Evolutionary conservation across 2,329 filamentous ascomycete species (phyloP).

Genomic region (Proliferodiscus dingleyae): DNA sequence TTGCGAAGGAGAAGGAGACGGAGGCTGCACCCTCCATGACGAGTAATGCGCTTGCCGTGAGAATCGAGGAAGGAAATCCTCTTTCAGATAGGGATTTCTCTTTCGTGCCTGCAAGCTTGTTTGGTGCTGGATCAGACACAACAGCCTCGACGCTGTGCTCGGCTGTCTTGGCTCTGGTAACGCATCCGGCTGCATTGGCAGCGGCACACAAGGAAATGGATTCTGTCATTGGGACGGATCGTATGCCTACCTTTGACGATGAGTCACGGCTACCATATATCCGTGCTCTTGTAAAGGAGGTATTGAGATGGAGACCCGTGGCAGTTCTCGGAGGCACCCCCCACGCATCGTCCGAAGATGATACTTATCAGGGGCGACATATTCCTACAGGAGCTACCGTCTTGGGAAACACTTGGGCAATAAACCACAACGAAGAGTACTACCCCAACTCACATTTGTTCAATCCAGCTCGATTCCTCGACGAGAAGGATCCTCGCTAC

Average conservation of each 20-base stretch:
- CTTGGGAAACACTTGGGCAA: conserved; percentile 38
- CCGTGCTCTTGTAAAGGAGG: conserved; percentile 39
- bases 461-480: conserved; percentile 38
- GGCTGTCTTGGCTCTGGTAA: conserved; percentile 34
- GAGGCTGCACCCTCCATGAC: conserved; percentile 33
- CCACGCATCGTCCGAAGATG: conserved; percentile 34
- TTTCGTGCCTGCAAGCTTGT: conserved; percentile 31
- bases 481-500: conserved; percentile 27
- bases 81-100: conserved; percentile 27
- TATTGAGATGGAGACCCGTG: conserved; percentile 43
- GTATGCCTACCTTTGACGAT: conserved; percentile 36
- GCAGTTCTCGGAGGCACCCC: conserved; percentile 45
- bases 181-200: conserved; percentile 34
- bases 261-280: conserved; percentile 39
- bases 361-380: conserved; percentile 33
- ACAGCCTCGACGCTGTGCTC: conserved; percentile 31
- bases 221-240: conserved; percentile 33
- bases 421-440: conserved; percentile 32
- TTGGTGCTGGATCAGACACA: conserved; percentile 37
- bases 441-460: conserved; percentile 42
- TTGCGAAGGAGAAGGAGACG: conserved; percentile 20
- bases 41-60: conserved; percentile 26
- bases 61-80: conserved; percentile 23
- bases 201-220: conserved; percentile 40
- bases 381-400: conserved; percentile 38